phyloP scores from a whole-genome alignment of 192 early-diverging fungal genomes.

The Podila verticillata region DNA sequence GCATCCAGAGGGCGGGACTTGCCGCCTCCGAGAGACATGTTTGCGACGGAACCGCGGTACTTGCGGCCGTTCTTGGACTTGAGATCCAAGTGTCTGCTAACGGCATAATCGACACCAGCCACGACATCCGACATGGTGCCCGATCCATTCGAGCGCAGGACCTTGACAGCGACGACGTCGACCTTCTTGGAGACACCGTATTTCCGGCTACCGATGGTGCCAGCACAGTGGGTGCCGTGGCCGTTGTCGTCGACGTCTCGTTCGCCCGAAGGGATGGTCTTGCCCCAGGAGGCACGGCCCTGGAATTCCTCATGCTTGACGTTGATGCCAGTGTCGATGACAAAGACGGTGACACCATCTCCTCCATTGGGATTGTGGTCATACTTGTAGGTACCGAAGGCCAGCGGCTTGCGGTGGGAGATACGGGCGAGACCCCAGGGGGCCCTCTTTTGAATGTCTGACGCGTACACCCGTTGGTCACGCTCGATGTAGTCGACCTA shows the following conservation, averaged over 20 bases:
- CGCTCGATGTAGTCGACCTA: constrained; percentile 85
- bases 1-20: constrained; percentile 80
- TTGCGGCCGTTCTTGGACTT: constrained; percentile 61
- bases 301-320: constrained; percentile 89
- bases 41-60: constrained; percentile 87
- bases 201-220: constrained; percentile 84
- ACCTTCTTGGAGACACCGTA: constrained; percentile 93
- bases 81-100: constrained; percentile 34
- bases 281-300: constrained; percentile 88
- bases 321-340: constrained; percentile 95
- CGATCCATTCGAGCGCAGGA: constrained; percentile 89
- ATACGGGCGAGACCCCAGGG: constrained; percentile 92
- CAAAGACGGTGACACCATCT: constrained; percentile 89
- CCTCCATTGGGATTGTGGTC: constrained; percentile 76
- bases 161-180: constrained; percentile 90
- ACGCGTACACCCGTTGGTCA: constrained; percentile 81
- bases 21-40: constrained; percentile 94
- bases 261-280: constrained; percentile 76
- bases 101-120: constrained; percentile 74
- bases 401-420: constrained; percentile 75
- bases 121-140: constrained; percentile 70
- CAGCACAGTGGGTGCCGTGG: constrained; percentile 91
- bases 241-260: constrained; percentile 74
- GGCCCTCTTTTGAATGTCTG: constrained; percentile 71
- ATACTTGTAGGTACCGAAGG: constrained; percentile 74